phyloP scores from a whole-genome alignment of 2,329 filamentous ascomycete genomes.

The Shiraia bambusicola region DNA sequence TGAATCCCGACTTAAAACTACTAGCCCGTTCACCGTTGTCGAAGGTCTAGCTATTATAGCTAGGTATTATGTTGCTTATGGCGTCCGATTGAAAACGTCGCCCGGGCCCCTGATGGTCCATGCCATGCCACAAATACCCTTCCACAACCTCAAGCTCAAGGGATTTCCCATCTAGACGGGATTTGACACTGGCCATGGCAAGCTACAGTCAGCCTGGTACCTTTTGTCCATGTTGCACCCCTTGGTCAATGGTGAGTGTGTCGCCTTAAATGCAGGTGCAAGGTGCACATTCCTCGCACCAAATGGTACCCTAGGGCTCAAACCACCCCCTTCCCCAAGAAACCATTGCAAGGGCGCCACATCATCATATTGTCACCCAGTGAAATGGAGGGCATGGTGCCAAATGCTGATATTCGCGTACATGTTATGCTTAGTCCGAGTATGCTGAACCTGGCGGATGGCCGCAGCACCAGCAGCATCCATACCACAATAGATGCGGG shows the following conservation, averaged over 20 bases:
- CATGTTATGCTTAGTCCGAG: slow-evolving; percentile 15
- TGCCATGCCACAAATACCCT: slow-evolving; percentile 25
- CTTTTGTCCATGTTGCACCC: slow-evolving; percentile 23
- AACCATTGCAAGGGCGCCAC: slow-evolving; percentile 15
- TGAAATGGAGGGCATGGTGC: slow-evolving; percentile 13
- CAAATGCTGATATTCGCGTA: slow-evolving; percentile 11
- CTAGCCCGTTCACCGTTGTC: slow-evolving; percentile 25
- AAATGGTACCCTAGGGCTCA: slow-evolving; percentile 24
- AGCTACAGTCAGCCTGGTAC: slow-evolving; percentile 24
- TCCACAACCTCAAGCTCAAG: slow-evolving; percentile 12
- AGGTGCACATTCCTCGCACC: slow-evolving; percentile 30
- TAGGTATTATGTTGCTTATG: slow-evolving; percentile 28
- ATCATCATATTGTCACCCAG: slow-evolving; percentile 17
- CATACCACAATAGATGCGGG: too few relatives aligned
- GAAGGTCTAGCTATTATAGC: slow-evolving; percentile 28
- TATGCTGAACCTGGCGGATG: slow-evolving; percentile 21
- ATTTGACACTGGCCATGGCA: slow-evolving; percentile 16
- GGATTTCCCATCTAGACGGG: slow-evolving; percentile 20
- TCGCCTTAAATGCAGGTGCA: slow-evolving; percentile 23
- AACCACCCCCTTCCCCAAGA: slow-evolving; percentile 13
- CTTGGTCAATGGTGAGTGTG: slow-evolving; percentile 22
- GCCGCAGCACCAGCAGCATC: slow-evolving; percentile 18
- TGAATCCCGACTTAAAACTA: slow-evolving; percentile 21
- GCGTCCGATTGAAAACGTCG: slow-evolving; percentile 36
- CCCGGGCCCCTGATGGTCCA: slow-evolving; percentile 25